Percentiles rank a stretch among this genome's conserved stretches.
phyloP scores from a whole-genome alignment of 768 basidiomycete species.

The Leccinum boreale region DNA sequence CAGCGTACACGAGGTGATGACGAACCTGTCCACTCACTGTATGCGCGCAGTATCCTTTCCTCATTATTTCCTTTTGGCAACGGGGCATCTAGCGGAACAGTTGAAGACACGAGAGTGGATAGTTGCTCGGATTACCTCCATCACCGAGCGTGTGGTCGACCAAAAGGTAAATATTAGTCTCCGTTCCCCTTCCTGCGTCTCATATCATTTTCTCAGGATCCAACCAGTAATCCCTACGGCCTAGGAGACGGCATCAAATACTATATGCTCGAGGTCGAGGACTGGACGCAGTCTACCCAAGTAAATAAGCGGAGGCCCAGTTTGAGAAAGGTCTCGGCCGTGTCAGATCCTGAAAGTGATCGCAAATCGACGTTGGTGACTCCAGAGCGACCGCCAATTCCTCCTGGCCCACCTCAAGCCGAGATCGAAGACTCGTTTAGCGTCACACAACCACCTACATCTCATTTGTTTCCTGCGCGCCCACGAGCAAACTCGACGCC shows the following conservation, averaged over 20 bases:
- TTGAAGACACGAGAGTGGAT: constrained; percentile 93
- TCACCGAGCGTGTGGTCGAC: constrained; percentile 82
- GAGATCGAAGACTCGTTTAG: constrained; percentile 74
- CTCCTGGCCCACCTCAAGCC: constrained; percentile 61
- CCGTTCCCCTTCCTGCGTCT: not conserved
- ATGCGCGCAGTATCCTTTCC: constrained; percentile 78
- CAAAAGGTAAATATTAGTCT: constrained; percentile 47
- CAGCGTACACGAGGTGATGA: not conserved
- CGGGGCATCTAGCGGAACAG: constrained; percentile 82
- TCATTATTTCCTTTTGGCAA: constrained; percentile 93
- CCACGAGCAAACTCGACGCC: constrained; percentile 66
- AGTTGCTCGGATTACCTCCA: constrained; percentile 86
- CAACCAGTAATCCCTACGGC: constrained; percentile 83
- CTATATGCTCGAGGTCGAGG: constrained; percentile 91
- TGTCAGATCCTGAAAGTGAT: constrained; percentile 39
- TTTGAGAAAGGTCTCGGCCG: constrained; percentile 46
- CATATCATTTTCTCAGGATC: constrained; percentile 49
- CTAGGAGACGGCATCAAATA: constrained; percentile 88
- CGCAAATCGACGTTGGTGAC: constrained; percentile 23
- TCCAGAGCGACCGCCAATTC: constrained; percentile 24
- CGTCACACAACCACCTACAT: constrained; percentile 61
- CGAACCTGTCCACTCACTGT: not conserved
- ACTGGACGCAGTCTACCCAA: constrained; percentile 78
- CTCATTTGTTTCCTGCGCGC: constrained; percentile 63
- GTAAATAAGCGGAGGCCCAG: constrained; percentile 56